Evolutionary conservation across 345 rosid species (phyloP).

Genomic region (Pseudoturritis turrita): DNA sequence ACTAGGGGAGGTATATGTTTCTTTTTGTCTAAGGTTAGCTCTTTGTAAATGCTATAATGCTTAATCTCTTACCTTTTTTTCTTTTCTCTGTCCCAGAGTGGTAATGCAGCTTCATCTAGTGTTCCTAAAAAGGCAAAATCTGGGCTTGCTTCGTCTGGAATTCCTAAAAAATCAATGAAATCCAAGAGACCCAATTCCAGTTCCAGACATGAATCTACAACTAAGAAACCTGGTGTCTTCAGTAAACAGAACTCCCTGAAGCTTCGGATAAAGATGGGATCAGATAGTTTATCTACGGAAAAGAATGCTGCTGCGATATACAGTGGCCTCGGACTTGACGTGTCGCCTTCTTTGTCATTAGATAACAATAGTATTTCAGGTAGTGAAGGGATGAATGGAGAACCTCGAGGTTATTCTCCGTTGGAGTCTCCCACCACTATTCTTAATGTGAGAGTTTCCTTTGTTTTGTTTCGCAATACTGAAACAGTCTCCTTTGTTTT

Average conservation of each 20-base stretch:
- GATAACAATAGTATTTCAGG: constrained; percentile 76
- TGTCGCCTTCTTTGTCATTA: constrained; percentile 77
- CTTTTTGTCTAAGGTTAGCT: background rate
- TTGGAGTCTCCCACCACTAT: constrained; percentile 65
- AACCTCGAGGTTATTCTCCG: constrained; percentile 39
- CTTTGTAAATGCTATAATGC: constrained; percentile 1
- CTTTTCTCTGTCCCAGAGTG: constrained; percentile 47
- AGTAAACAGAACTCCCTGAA: constrained; percentile 62
- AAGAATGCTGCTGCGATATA: constrained; percentile 82
- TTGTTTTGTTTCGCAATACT: constrained; percentile 25
- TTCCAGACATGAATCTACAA: constrained; percentile 38
- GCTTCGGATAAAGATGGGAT: constrained; percentile 74
- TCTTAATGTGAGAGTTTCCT: constrained; percentile 49
- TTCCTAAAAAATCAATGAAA: constrained; percentile 43
- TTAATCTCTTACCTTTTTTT: constrained; percentile 15
- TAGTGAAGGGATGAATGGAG: constrained; percentile 63
- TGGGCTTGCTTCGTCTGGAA: constrained; percentile 39
- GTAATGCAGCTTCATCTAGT: constrained; percentile 36
- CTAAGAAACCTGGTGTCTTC: constrained; percentile 42
- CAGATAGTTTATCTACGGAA: constrained; percentile 63
- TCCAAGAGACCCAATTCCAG: constrained; percentile 35
- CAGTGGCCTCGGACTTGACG: constrained; percentile 92
- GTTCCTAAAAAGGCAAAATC: constrained; percentile 39
- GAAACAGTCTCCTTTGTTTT: constrained; percentile 3
- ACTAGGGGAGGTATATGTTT: constrained; percentile 56